Evolutionary conservation across 2,329 filamentous ascomycete genomes (phyloP).

Genomic region (Arthrobotrys conoides): DNA sequence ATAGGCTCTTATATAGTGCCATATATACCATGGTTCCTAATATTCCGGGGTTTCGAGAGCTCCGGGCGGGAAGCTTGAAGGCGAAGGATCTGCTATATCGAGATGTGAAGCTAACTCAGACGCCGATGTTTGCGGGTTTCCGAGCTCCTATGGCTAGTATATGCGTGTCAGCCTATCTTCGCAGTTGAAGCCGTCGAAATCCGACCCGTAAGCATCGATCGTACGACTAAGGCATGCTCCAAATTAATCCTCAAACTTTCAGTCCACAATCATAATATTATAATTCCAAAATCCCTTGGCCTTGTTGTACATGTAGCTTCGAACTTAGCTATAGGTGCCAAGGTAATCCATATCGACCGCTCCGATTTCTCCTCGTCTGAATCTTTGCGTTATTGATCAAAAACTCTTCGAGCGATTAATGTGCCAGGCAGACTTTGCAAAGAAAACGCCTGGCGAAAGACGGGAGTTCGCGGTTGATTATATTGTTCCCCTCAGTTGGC

Average conservation of each 20-base stretch:
- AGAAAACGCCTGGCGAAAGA: conserved; percentile 46
- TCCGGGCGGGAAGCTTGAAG: conserved; percentile 17
- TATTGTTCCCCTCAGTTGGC: conserved; percentile 16
- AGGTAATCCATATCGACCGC: conserved; percentile 11
- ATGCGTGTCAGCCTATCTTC: conserved; percentile 8
- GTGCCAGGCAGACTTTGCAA: conserved; percentile 44
- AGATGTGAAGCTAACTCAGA: not conserved
- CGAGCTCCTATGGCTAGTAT: not conserved
- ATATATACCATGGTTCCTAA: conserved; percentile 13
- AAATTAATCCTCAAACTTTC: not conserved
- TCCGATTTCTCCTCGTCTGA: not conserved
- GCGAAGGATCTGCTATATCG: conserved; percentile 28
- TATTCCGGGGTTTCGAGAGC: conserved; percentile 1
- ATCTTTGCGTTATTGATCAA: conserved; percentile 10
- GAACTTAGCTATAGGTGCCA: conserved; percentile 13
- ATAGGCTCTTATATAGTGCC: not conserved
- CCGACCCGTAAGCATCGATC: conserved; percentile 1
- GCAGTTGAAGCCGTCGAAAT: conserved; percentile 16
- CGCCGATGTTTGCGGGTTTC: not conserved
- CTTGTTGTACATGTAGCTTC: conserved; percentile 14
- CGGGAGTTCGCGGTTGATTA: conserved; percentile 49
- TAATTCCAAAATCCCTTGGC: conserved; percentile 26
- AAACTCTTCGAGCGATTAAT: not conserved
- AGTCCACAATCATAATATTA: not conserved
- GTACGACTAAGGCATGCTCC: conserved; percentile 20